Evolutionary conservation across 2,329 filamentous ascomycete genomes (phyloP), one percentile per base, ranked within the genome.

Genomic region (Tolypocladium sp.): DNA sequence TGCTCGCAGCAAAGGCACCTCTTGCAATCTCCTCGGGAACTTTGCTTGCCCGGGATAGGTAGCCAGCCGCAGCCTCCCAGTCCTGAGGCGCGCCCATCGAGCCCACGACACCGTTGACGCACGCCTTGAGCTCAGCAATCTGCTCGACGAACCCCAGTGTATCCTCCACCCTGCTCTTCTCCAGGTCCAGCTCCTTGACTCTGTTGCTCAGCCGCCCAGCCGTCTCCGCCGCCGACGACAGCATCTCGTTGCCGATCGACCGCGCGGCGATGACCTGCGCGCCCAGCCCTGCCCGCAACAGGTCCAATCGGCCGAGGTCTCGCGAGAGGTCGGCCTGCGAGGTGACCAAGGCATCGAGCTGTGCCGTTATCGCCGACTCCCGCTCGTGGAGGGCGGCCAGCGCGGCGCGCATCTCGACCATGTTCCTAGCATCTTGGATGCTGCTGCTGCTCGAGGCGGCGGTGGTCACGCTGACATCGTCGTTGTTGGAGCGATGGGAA

Each of bases 11-110:
- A 70, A 99, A 99, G 20, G 86, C 83, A 33, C 94, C 91, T 64
- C 89, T 83, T 56, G 92, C 81, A 56, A 99, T 93, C 1, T 88
- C 81, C 56, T 86, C 82, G 0, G 93, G 92, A 15, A 99, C 86
- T 65, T 89, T 86, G 61, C 86, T 86, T 8, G 94, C 92, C 52
- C 93, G 85, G 63, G 89, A 85, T 60, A 99, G 82, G 73, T 97
- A 97, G 54, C 84, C 89, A 2, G 94, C 94, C 4, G 94, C 94
- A 3, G 91, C 94, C 74, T 99, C 94, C 94, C 94, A 99, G 76
- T 99, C 94, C 74, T 99, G 94, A 49, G 94, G 91, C 5, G 92
- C 93, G 40, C 93, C 94, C 94, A 99, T 99, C 61, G 90, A 95
- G 22, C 92, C 94, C 33, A 93, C 87, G 13, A 97, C 92, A 51